Percentiles rank a stretch among this genome's conserved stretches.
Conservation (phyloP, 495 filamentous ascomycete genomes). For the Lophiostoma macrostomum region DNA sequence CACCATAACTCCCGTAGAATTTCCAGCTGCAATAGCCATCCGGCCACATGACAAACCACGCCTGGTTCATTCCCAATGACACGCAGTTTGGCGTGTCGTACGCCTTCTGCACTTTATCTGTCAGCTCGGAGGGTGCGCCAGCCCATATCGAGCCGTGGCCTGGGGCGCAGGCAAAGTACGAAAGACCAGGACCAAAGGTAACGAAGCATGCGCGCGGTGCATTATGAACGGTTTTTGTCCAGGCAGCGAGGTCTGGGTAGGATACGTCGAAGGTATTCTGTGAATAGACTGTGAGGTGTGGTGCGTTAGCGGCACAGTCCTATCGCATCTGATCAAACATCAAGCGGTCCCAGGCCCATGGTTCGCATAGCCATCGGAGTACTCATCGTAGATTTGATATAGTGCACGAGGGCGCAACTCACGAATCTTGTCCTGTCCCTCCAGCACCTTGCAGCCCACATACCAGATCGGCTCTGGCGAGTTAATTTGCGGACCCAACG, state of each 20-base stretch:
- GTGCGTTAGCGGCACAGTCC: background rate
- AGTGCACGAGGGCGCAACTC: conserved; percentile 1
- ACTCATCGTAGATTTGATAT: no score
- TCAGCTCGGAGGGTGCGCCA: conserved; percentile 23
- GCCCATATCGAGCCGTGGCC: conserved; percentile 30
- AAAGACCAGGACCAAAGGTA: conserved; percentile 20
- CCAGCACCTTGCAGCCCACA: conserved; percentile 28
- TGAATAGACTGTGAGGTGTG: conserved; percentile 20
- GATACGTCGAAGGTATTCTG: conserved; percentile 29
- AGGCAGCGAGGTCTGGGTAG: conserved; percentile 30
- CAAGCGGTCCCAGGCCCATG: no score
- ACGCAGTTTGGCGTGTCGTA: conserved; percentile 29
- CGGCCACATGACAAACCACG: conserved; percentile 36
- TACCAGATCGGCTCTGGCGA: conserved; percentile 30
- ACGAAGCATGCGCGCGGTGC: conserved; percentile 17
- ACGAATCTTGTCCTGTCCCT: conserved; percentile 31
- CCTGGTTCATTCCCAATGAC: conserved; percentile 27
- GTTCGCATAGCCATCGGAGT: no score
- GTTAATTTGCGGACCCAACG: conserved; percentile 23
- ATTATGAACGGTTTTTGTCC: conserved; percentile 22
- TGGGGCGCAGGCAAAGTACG: conserved; percentile 26
- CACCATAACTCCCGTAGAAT: conserved; percentile 28
- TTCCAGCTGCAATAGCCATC: conserved; percentile 32
- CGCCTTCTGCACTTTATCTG: conserved; percentile 33
- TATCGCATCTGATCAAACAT: no score